Base-by-base conservation (phyloP, 2,329 filamentous ascomycete species). In the Orbilia quercus region DNA sequence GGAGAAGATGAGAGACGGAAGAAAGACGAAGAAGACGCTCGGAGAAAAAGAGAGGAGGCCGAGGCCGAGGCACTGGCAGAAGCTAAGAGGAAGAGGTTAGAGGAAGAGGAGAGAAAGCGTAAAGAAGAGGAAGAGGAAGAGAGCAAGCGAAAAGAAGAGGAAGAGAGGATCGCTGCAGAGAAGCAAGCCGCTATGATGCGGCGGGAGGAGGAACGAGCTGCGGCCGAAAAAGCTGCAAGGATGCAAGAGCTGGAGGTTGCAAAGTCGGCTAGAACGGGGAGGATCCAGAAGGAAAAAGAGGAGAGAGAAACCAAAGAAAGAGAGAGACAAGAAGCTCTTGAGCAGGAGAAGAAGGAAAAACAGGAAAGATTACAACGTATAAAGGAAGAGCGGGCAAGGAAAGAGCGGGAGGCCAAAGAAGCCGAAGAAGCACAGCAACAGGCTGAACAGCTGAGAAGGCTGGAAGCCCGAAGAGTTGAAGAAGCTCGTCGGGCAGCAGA, bases 1-100 rank as follows among this genome's bases (percentile, higher is more conserved):
- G 69, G 55, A 11, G 69, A 51, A 3, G 69, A 73, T 9, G 48
- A 73, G 38, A 42, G 60, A 12, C 51, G 55, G 11, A 66, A 62
- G 28, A 66, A 55, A 23, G 54, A 73, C 6, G 69, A 73, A n/a
- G 65, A 70, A 28, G 69, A 66, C 0, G 31, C 50, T 3, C 40
- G 40, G 11, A 60, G 34, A 36, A 60, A 51, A 11, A 54, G 54
- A 18, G 45, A 73, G 18, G 60, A 66, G 7, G 60, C 66, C 9
- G 67, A 72, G 1, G 51, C 28, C 16, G 62, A 47, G 7, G 55
- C 42, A 1, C 12, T 18, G 5, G 51, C 51, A 23, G 54, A 47
- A 16, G 62, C 62, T 12, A 42, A 66, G 18, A 38, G 7, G 16
- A 66, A 66, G 23, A 25, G 50, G 9, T 16, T 48, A 31, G 60